A percentile compares a stretch with the other conserved stretches of the same genome.
These are phyloP conservation scores for Neurospora sp. DNA, from an alignment of 2,329 filamentous ascomycete species.

Conservation along the genomic window DNA sequence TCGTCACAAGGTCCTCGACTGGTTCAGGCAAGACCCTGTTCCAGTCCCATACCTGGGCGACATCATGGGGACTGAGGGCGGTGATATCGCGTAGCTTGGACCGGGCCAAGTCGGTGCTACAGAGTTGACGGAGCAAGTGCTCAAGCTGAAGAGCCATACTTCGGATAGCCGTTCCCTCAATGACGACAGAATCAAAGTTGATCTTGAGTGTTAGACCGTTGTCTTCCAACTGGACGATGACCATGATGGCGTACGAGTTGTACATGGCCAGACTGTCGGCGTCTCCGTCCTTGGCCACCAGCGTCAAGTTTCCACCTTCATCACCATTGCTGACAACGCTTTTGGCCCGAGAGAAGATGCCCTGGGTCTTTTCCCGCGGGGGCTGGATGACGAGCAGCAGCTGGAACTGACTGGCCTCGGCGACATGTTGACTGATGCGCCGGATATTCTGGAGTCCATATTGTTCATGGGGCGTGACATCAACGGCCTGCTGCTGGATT, in stretches of 20 bases:
- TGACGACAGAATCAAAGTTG: slow-evolving; percentile 3
- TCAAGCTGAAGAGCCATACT: slow-evolving; percentile 4
- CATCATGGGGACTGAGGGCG: background rate
- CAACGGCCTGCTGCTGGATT: slow-evolving; percentile 1
- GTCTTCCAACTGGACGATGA: slow-evolving; percentile 3
- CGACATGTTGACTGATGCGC: slow-evolving; percentile 1
- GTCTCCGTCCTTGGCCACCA: background rate
- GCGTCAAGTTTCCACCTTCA: background rate
- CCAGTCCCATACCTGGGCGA: slow-evolving; percentile 1
- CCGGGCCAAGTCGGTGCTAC: slow-evolving; percentile 2
- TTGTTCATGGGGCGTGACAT: background rate
- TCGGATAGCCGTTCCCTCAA: slow-evolving; percentile 1
- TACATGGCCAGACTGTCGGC: slow-evolving; percentile 3
- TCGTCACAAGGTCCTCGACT: background rate
- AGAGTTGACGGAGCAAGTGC: slow-evolving; percentile 6
- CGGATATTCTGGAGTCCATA: slow-evolving; percentile 6
- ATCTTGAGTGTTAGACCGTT: slow-evolving; percentile 3
- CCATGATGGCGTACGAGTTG: slow-evolving; percentile 7
- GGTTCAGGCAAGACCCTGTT: slow-evolving; percentile 4
- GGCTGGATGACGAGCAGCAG: slow-evolving; percentile 8
- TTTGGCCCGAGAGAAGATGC: background rate
- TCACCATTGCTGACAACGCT: background rate
- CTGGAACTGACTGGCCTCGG: slow-evolving; percentile 8
- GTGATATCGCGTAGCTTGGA: slow-evolving; percentile 3
- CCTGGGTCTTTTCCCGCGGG: background rate